Base-by-base conservation (phyloP, 768 basidiomycete genomes). In the Amanita fuliginea region DNA sequence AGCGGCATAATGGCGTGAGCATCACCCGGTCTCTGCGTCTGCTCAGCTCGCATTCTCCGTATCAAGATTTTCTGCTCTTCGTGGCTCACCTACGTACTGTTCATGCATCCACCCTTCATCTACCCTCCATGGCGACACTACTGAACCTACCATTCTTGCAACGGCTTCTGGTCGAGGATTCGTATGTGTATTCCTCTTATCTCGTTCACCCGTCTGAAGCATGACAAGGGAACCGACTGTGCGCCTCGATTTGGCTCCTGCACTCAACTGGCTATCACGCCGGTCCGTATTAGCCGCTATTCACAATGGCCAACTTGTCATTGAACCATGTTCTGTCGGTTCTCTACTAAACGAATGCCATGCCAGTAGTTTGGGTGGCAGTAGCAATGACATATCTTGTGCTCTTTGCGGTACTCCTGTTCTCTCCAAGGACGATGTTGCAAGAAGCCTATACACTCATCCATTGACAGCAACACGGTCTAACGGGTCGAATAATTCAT, bases 241-340 rank as follows among this genome's bases (percentile, higher is more conserved):
- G 26, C 83, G 96, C 7, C 75, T 99, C 14, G 96, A 98, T 60
- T 69, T 88, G n/a, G 93, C 96, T 0, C 90, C 94, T 0, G 88
- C 92, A 10, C 70, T 99, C 30, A 93, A 89, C 59, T 98, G 90
- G 88, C 73, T 98, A n/a, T 85, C 86, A 13, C 77, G 93, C 22
- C 81, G 92, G 24, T 81, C 82, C 3, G 85, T 98, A 19, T 73
- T 83, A 3, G 67, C 80, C 21, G 95, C 95, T 4, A 87, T 99
- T 51, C 80, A 97, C 55, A 77, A 75, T 7, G 91, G 91, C 0
- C 86, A 93, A 59, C 76, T 99, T 24, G 79, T 76, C 11, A 82
- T 99, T 46, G 95, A 98, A 60, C 94, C 95, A 3, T 74, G 93
- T 53, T 68, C 86, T 0, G 75, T 81, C 16, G 60, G 67, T 3